A percentile compares a stretch with the other conserved stretches of the same genome.
phyloP scores from a whole-genome alignment of 2,329 filamentous ascomycete genomes.

The Cryphonectria japonica region DNA sequence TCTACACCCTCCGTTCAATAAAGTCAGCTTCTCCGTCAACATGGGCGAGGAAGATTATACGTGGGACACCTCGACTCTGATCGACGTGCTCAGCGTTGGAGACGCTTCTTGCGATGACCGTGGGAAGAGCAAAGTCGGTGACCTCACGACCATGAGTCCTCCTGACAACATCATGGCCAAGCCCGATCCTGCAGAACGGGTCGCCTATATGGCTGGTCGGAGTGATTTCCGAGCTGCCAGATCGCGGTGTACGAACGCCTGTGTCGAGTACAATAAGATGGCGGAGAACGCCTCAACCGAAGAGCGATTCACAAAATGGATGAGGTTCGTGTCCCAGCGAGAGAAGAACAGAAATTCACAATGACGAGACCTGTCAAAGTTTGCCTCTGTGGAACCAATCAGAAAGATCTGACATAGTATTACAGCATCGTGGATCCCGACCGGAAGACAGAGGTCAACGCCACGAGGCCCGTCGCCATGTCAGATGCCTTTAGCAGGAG shows the following conservation, averaged over 20 bases:
- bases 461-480: slow-evolving; percentile 36
- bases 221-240: slow-evolving; percentile 37
- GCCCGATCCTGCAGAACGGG: slow-evolving; percentile 14
- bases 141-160: neutral
- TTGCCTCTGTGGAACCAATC: neutral
- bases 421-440: slow-evolving; percentile 36
- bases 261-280: slow-evolving; percentile 37
- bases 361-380: neutral
- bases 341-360: too few relatives aligned
- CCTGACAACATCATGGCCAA: slow-evolving; percentile 1
- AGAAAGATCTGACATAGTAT: neutral
- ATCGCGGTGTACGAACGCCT: slow-evolving; percentile 36
- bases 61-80: slow-evolving; percentile 10
- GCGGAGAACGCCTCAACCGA: slow-evolving; percentile 37
- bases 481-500: slow-evolving; percentile 13
- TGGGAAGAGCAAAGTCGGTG: neutral
- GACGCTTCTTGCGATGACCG: neutral
- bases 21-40: neutral
- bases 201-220: slow-evolving; percentile 37
- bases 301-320: slow-evolving; percentile 34
- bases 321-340: slow-evolving; percentile 32
- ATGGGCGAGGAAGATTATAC: slow-evolving; percentile 8
- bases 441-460: slow-evolving; percentile 23
- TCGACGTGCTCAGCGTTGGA: slow-evolving; percentile 3
- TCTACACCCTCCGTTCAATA: neutral